Conservation (phyloP, 495 filamentous ascomycete species). For the Tuber indicum region DNA sequence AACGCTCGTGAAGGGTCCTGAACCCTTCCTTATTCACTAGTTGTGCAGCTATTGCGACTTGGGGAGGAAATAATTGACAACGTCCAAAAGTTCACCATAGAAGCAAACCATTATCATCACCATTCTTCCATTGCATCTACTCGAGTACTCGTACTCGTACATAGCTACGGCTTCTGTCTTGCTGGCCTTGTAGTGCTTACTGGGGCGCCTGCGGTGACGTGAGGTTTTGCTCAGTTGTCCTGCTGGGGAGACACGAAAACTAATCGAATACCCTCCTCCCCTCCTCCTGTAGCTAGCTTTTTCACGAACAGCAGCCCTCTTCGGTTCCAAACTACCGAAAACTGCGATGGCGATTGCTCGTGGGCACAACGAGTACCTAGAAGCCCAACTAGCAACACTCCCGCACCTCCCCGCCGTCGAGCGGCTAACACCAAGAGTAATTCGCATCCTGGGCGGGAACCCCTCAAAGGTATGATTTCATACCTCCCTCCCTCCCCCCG, state of each 20-base stretch:
- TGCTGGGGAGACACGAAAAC: background rate
- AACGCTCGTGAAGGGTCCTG: background rate
- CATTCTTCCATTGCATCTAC: background rate
- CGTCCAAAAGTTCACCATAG: background rate
- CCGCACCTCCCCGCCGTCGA: conserved; percentile 57
- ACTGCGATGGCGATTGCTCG: conserved; percentile 24
- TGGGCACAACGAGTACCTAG: conserved; percentile 36
- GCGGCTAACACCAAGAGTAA: conserved; percentile 58
- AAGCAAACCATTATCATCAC: background rate
- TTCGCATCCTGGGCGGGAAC: conserved; percentile 74
- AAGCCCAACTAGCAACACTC: conserved; percentile 32
- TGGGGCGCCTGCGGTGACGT: background rate
- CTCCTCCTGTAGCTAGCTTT: background rate
- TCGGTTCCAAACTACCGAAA: background rate
- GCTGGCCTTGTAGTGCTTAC: background rate
- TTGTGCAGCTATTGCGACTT: background rate
- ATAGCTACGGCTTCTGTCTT: background rate
- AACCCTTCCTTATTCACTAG: background rate
- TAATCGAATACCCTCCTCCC: background rate
- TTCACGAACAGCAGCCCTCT: background rate
- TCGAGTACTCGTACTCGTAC: no score
- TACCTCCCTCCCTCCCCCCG: background rate
- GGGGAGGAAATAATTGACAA: background rate
- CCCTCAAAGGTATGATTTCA: conserved; percentile 59
- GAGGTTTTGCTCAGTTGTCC: background rate